Conservation (phyloP, 768 basidiomycete species). For the Mycena indigotica region DNA sequence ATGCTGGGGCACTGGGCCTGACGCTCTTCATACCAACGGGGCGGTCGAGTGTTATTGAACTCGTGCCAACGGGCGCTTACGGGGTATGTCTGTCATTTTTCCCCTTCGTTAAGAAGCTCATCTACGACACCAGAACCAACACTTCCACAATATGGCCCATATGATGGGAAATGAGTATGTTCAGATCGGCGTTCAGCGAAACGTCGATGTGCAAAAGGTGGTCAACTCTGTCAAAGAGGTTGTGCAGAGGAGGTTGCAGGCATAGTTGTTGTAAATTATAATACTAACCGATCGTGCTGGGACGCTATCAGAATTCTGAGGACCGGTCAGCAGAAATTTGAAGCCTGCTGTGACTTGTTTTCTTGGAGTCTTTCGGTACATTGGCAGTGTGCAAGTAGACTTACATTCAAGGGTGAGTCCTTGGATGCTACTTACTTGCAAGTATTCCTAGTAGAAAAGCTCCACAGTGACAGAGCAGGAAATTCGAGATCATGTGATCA, state of each 20-base stretch:
- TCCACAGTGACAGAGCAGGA: too few species aligned
- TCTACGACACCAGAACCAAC: conserved; percentile 13
- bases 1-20: conserved; percentile 22
- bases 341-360: too few species aligned
- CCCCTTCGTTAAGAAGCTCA: not conserved
- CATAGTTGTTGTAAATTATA: not conserved
- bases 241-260: conserved; percentile 5
- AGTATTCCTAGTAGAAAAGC: too few species aligned
- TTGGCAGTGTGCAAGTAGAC: too few species aligned
- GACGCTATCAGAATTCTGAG: too few species aligned
- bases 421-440: too few species aligned
- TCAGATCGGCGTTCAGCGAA: conserved; percentile 7
- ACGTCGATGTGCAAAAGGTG: conserved; percentile 16
- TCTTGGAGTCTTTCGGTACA: too few species aligned
- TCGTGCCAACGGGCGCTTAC: conserved; percentile 5
- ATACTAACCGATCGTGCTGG: too few species aligned
- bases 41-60: conserved; percentile 20
- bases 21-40: conserved; percentile 22
- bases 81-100: conserved; percentile 11
- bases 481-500: too few species aligned
- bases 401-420: too few species aligned
- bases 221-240: conserved; percentile 9
- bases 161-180: conserved; percentile 22
- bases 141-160: conserved; percentile 25
- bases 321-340: too few species aligned